Evolutionary conservation across 1,139 yeast species (phyloP), one percentile per base, ranked within the genome.

Genomic region (Zhuliangozyma blackwelliae): DNA sequence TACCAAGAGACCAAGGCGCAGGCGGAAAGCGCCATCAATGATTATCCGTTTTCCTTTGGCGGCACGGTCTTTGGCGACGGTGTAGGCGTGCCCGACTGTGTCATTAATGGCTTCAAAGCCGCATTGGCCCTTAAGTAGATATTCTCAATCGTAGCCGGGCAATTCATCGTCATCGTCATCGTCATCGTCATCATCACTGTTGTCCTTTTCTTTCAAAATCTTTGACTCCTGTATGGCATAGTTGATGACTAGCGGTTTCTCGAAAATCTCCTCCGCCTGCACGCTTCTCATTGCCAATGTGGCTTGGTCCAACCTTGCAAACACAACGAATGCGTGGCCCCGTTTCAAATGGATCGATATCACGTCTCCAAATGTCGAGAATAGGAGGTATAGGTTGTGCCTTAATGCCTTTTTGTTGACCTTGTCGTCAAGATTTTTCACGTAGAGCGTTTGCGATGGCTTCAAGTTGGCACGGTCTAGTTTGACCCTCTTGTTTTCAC

Each of bases 31-130:
- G 40, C 57, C 2, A 38, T 52, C 0, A 49, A 57, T 3, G 68
- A 68, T 22, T 40, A 39, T 27, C 65, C 68, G 19, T 54, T 88
- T 2, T 72, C 81, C 1, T 53, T 85, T 8, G 89, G 94, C 19
- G 97, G 97, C 0, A 86, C 84, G 77, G 77, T 88, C 2, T 82
- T 83, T 56, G 87, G 89, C 10, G 75, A 74, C 31, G 95, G 96
- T 0, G 79, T 87, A 2, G 97, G 97, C 1, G 90, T 90, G 1
- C 96, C 96, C 1, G 96, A 89, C 58, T 84, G 92, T 48, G 83
- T 87, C 1, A 59, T 75, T 28, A 79, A 80, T 50, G 75, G 85
- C 7, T 68, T 84, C 38, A 71, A 69, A 34, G 77, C 69, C 38
- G 94, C 92, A 5, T 37, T 59, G 25, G 43, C 35, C 25, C 46